These are phyloP conservation scores for Apophysomyces sp. DNA, from an alignment of 371 early-diverging fungal genomes.

Conservation along the genomic window DNA sequence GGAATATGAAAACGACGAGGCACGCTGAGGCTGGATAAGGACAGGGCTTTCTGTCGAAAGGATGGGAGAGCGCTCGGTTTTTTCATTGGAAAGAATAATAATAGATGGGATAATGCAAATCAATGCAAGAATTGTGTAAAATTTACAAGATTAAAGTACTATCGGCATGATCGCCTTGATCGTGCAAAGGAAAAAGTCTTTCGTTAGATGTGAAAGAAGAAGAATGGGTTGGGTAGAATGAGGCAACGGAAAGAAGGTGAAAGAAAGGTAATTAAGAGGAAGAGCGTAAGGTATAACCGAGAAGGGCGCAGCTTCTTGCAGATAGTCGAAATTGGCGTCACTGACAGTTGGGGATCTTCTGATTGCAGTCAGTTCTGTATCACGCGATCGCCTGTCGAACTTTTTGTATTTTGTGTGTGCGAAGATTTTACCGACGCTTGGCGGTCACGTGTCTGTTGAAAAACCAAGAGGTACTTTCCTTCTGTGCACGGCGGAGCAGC, in stretches of 20 bases:
- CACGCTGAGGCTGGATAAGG: slow-evolving; percentile 40
- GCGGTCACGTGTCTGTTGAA: too few species aligned
- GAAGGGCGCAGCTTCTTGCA: too few species aligned
- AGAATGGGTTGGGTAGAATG: neutral
- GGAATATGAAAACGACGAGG: slow-evolving; percentile 42
- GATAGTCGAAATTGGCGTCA: slow-evolving; percentile 3
- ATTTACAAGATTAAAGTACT: too few species aligned
- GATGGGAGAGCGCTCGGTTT: slow-evolving; percentile 26
- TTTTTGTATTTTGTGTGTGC: neutral
- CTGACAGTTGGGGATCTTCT: neutral
- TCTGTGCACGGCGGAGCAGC: too few species aligned
- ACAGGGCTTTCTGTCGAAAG: slow-evolving; percentile 25
- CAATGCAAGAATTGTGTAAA: too few species aligned
- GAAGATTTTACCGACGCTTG: too few species aligned
- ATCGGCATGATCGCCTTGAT: slow-evolving; percentile 4
- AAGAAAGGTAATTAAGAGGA: too few species aligned
- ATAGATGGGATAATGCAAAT: neutral
- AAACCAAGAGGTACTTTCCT: too few species aligned
- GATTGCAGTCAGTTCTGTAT: neutral
- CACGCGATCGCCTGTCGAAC: neutral
- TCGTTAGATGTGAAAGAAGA: neutral
- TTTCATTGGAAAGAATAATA: slow-evolving; percentile 6
- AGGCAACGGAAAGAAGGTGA: neutral
- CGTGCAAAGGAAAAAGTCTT: too few species aligned
- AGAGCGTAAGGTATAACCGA: too few species aligned